Evolutionary conservation across 805 yeast genomes (phyloP).

Genomic region (Kazachstania martiniae): DNA sequence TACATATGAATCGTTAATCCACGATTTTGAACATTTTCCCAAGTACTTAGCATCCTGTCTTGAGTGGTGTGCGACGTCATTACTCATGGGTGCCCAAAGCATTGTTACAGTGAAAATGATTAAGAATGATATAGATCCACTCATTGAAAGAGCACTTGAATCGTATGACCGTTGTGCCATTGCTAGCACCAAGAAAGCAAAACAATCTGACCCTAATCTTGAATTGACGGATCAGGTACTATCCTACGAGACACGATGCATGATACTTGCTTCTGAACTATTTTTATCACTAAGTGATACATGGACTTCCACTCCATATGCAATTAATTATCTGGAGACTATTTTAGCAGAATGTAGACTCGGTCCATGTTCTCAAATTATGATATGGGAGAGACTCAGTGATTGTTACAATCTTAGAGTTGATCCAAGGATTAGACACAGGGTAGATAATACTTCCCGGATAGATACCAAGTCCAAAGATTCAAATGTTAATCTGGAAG

Average conservation of each 20-base stretch:
- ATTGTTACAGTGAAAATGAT: constrained; percentile 33
- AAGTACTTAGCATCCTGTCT: constrained; percentile 56
- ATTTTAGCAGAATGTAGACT: constrained; percentile 36
- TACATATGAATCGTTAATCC: constrained; percentile 70
- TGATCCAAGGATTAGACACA: constrained; percentile 28
- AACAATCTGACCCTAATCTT: constrained; percentile 16
- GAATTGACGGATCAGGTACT: constrained; percentile 42
- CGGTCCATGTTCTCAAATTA: constrained; percentile 37
- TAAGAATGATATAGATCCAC: constrained; percentile 36
- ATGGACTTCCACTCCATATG: constrained; percentile 34
- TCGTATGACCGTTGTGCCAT: constrained; percentile 32
- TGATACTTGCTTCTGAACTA: constrained; percentile 61
- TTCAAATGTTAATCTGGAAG: not conserved
- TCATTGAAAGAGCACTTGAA: constrained; percentile 19
- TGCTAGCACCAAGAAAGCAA: constrained; percentile 25
- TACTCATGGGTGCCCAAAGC: constrained; percentile 45
- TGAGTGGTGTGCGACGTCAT: constrained; percentile 73
- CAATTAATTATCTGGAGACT: constrained; percentile 34
- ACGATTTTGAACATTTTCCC: constrained; percentile 54
- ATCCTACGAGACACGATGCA: constrained; percentile 57
- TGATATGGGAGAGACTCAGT: constrained; percentile 43
- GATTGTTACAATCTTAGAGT: constrained; percentile 38
- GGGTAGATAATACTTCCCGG: constrained; percentile 10
- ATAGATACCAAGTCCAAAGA: not conserved
- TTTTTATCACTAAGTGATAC: constrained; percentile 35